Evolutionary conservation across 2,329 filamentous ascomycete species (phyloP).

Genomic region (Apiospora kogelbergensis): DNA sequence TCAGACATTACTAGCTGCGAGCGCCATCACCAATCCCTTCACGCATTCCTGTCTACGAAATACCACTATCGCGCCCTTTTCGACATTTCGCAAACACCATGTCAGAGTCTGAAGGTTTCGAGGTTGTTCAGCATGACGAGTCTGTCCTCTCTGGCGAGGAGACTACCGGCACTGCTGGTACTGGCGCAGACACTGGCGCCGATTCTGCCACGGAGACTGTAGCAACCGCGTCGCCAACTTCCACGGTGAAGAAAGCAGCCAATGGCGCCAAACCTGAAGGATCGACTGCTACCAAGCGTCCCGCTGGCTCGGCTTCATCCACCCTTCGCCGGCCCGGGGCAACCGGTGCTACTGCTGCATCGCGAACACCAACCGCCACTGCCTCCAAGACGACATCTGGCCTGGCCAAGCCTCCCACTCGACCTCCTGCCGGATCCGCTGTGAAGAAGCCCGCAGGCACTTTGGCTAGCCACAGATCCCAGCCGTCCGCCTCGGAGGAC

Average conservation of each 20-base stretch:
- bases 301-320: slow-evolving; percentile 32
- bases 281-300: slow-evolving; percentile 36
- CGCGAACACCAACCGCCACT: slow-evolving; percentile 28
- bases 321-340: slow-evolving; percentile 34
- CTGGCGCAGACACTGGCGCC: slow-evolving; percentile 19
- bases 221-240: background rate
- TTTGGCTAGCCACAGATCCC: slow-evolving; percentile 43
- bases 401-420: slow-evolving; percentile 49
- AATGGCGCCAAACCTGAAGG: slow-evolving; percentile 34
- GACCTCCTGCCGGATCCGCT: slow-evolving; percentile 40
- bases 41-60: background rate
- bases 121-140: slow-evolving; percentile 45
- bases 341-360: slow-evolving; percentile 21
- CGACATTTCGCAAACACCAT: slow-evolving; percentile 30
- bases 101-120: slow-evolving; percentile 49
- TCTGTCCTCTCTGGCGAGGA: slow-evolving; percentile 36
- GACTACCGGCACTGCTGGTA: slow-evolving; percentile 30
- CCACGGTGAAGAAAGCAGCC: slow-evolving; percentile 24
- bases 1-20: background rate
- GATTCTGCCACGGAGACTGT: slow-evolving; percentile 22
- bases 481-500: slow-evolving; percentile 51
- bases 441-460: slow-evolving; percentile 37
- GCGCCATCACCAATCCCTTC: background rate
- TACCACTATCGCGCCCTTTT: background rate
- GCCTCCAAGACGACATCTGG: slow-evolving; percentile 38